A percentile compares a stretch with the other conserved stretches of the same genome.
Conservation (phyloP, 331 rosid genomes). For the Acacia pycnantha region DNA sequence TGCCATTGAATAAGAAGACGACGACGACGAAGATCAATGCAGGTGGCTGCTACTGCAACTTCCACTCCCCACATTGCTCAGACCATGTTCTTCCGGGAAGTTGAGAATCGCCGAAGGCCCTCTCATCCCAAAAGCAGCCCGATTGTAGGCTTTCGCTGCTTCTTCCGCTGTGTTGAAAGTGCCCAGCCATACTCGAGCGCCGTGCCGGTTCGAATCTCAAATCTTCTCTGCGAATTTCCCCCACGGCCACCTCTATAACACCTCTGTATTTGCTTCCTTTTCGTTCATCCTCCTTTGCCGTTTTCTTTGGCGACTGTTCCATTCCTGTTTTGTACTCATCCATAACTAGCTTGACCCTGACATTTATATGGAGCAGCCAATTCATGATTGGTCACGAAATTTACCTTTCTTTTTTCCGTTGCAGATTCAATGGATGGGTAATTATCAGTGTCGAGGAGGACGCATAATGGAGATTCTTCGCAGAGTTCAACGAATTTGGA, state of each 20-base stretch:
- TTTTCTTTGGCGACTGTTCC: constrained; percentile 29
- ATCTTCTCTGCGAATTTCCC: constrained; percentile 77
- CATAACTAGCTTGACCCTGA: not conserved
- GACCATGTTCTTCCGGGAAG: constrained; percentile 55
- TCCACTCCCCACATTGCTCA: not conserved
- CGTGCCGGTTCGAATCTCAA: constrained; percentile 50
- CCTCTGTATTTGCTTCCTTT: constrained; percentile 46
- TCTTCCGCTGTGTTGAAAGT: constrained; percentile 65
- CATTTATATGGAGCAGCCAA: constrained; percentile 38
- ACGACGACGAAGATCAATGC: constrained; percentile 12
- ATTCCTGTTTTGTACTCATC: constrained; percentile 10
- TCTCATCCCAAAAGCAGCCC: constrained; percentile 69
- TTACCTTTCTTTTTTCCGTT: constrained; percentile 1
- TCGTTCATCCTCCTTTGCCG: constrained; percentile 12
- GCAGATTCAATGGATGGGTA: constrained; percentile 33
- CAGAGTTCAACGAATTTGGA: constrained; percentile 35
- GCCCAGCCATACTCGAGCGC: constrained; percentile 72
- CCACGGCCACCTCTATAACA: constrained; percentile 63
- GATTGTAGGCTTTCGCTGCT: constrained; percentile 79
- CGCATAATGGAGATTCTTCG: constrained; percentile 32
- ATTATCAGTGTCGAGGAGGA: constrained; percentile 10
- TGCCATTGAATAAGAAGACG: not conserved
- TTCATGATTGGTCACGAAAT: constrained; percentile 3
- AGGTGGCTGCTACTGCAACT: not conserved
- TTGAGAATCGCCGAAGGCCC: constrained; percentile 68